Evolutionary conservation across 1,284 basidiomycete species (phyloP), one percentile per base, ranked within the genome.

Genomic region (Mycosarcoma mackinlayi): DNA sequence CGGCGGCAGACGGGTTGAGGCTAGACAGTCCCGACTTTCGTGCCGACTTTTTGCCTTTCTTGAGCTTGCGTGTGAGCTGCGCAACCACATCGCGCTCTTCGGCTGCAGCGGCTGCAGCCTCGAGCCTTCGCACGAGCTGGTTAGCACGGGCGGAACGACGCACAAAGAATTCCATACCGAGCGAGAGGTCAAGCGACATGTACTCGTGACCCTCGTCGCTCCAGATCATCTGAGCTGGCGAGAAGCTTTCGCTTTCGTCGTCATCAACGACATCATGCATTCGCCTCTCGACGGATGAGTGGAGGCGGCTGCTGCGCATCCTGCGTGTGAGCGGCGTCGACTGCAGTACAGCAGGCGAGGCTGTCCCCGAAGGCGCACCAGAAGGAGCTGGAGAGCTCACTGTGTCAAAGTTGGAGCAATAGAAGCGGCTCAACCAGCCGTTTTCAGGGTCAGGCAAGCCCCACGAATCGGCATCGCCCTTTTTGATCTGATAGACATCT

Each of bases 101-200:
- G 13, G 64, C 69, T 4, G 54, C 63, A 21, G 64, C 63, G 2
- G 73, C 73, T 33, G 73, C 76, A 1, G 62, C 73, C 46, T 79
- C 75, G n/a, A 79, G 71, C 33, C 67, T 48, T 24, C 76, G 62
- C 37, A 74, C 62, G 3, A 79, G 72, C 60, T 72, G 63, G 48
- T 79, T 79, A 18, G 77, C 71, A 25, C 76, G 59, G 0, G 76
- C 76, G 3, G 76, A 74, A 16, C 69, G 66, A 4, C 76, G 62
- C 1, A 74, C 76, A 45, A 79, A 79, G 70, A 78, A 79, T 37
- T 79, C 77, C 54, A 76, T 70, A 23, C 77, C 77, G 8, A 79
- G 58, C 40, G 73, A 64, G 8, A 77, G 59, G 34, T 70, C 58
- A 30, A 79, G 70, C 37, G 60, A 64, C 51, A 74, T 56, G 66